These are phyloP conservation scores for Crithidia acanthocephali DNA, from an alignment of 208 protist species.

Conservation along the genomic window DNA sequence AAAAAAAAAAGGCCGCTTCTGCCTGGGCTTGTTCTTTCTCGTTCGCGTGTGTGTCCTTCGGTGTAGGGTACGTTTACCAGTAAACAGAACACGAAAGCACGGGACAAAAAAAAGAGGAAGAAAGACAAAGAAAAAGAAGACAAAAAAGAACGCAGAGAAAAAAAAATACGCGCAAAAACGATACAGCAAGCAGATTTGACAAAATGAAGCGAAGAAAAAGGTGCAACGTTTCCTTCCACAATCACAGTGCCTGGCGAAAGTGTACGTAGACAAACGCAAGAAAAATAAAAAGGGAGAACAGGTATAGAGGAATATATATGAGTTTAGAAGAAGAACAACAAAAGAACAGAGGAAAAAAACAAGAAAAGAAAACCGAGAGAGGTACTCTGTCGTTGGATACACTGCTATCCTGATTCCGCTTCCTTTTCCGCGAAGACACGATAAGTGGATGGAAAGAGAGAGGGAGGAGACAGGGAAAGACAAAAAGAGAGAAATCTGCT, in stretches of 20 bases:
- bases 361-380: background rate
- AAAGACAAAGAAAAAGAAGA: background rate
- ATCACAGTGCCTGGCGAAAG: background rate
- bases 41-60: background rate
- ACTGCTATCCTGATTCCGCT: background rate
- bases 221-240: background rate
- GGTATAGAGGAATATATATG: background rate
- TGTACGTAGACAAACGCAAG: background rate
- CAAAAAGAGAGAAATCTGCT: background rate
- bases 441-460: background rate
- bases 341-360: background rate
- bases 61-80: background rate
- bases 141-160: background rate
- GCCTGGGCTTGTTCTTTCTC: too few species aligned
- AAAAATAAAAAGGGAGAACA: conserved; percentile 9
- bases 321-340: background rate
- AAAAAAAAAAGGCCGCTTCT: too few species aligned
- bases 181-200: background rate
- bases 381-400: background rate
- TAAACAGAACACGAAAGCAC: conserved; percentile 7
- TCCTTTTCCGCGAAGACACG: background rate
- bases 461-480: background rate
- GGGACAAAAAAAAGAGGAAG: background rate
- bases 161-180: background rate
- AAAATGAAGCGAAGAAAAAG: background rate